Evolutionary conservation across 371 early-diverging fungal genomes (phyloP).

Genomic region (Actinomucor elegans): DNA sequence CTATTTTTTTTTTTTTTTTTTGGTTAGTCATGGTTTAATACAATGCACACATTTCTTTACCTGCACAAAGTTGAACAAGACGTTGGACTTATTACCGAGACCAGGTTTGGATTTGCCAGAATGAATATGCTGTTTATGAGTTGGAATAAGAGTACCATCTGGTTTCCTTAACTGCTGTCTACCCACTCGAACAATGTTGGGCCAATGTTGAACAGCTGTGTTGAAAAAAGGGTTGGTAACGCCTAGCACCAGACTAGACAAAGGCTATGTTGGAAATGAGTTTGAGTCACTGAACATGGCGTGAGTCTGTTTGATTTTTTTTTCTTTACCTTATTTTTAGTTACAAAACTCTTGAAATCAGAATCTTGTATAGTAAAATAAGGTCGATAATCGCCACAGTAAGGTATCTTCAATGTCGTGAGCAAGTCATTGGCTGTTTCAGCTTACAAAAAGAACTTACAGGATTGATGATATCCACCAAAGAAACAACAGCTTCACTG

Average conservation of each 20-base stretch:
- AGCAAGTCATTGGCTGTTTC: too few relatives aligned
- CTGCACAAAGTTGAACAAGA: conserved; percentile 58
- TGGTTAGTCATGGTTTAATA: too few relatives aligned
- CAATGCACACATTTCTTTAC: conserved; percentile 25
- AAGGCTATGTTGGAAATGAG: conserved; percentile 59
- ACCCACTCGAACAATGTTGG: conserved; percentile 80
- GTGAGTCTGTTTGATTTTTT: too few relatives aligned
- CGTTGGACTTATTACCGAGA: conserved; percentile 35
- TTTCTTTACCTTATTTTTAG: conserved; percentile 57
- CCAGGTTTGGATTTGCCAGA: conserved; percentile 24
- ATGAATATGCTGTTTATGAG: conserved; percentile 26
- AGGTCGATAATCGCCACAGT: conserved; percentile 94
- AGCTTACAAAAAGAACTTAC: conserved; percentile 45
- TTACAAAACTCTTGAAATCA: conserved; percentile 80
- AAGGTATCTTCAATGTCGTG: conserved; percentile 65
- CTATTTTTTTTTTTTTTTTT: too few relatives aligned
- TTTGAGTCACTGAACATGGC: too few relatives aligned
- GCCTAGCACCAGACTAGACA: conserved; percentile 85
- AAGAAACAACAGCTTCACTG: conserved; percentile 79
- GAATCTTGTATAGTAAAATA: conserved; percentile 96
- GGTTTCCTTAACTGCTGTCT: conserved; percentile 59
- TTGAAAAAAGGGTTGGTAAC: conserved; percentile 95
- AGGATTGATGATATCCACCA: conserved; percentile 93
- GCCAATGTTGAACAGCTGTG: conserved; percentile 91
- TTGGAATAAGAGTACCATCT: conserved; percentile 42